Conservation (phyloP, 768 basidiomycete species). For the Plicaturopsis crispa region DNA sequence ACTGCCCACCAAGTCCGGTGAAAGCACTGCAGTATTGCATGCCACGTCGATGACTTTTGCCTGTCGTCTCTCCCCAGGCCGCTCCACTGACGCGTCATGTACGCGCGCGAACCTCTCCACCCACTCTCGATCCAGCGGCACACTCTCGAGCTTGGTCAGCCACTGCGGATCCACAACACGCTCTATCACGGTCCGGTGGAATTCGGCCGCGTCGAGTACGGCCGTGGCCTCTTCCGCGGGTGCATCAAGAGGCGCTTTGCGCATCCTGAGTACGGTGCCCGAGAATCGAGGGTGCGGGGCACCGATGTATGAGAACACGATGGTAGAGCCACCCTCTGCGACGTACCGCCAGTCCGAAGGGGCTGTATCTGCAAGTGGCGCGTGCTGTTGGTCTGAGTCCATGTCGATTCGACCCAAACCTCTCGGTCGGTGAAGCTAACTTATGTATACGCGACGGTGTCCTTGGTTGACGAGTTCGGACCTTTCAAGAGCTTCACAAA, state of each 20-base stretch:
- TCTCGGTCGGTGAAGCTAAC: too few species aligned
- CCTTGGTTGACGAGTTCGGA: too few species aligned
- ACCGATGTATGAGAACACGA: slow-evolving; percentile 80
- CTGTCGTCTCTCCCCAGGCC: slow-evolving; percentile 50
- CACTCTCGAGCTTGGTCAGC: slow-evolving; percentile 50
- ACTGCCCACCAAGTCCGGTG: slow-evolving; percentile 72
- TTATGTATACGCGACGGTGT: too few species aligned
- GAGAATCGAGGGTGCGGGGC: slow-evolving; percentile 40
- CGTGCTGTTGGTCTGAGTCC: too few species aligned
- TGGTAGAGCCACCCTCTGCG: slow-evolving; percentile 88
- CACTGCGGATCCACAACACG: slow-evolving; percentile 53
- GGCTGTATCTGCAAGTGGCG: slow-evolving; percentile 17
- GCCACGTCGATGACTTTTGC: slow-evolving; percentile 53
- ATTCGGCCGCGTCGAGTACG: slow-evolving; percentile 38
- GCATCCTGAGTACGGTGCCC: slow-evolving; percentile 68
- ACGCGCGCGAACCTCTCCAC: slow-evolving; percentile 40
- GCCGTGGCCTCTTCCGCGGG: slow-evolving; percentile 18
- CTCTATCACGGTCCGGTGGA: slow-evolving; percentile 57
- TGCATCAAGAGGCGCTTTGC: slow-evolving; percentile 38
- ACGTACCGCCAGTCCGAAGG: slow-evolving; percentile 72
- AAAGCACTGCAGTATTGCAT: slow-evolving; percentile 55
- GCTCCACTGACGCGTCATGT: slow-evolving; percentile 36
- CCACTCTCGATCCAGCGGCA: slow-evolving; percentile 47
- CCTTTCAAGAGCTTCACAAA: too few species aligned
- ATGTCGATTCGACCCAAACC: too few species aligned